Base-by-base conservation (phyloP, 2,329 filamentous ascomycete species). In the Aspergillaceae sp. region DNA sequence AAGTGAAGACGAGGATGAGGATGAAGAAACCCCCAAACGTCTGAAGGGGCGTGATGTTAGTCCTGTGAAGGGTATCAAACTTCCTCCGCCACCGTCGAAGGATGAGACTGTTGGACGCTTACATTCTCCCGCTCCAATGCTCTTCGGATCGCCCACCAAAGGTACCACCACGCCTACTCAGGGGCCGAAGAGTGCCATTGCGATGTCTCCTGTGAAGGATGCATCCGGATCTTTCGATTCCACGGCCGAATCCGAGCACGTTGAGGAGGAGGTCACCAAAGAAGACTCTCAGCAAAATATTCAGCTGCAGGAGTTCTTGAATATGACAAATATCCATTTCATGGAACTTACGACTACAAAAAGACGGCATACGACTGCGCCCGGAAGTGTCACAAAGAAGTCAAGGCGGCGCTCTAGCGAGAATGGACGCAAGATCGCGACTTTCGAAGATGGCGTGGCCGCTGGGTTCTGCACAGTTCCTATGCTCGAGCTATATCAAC, bases 341-440 rank as follows among this genome's bases (percentile, higher is more conserved):
- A 96, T 98, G 86, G 92, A 98, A 63, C 75, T 98, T 42, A 95
- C 85, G n/a, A 95, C 91, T 0, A 96, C 90, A 1, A 97, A 97
- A 64, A 78, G 91, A 54, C 79, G 92, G 46, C 86, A 94, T 57
- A 97, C 91, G 0, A 82, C 84, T 40, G 84, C 79, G 2, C 82
- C 82, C 19, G 71, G 75, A 38, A 68, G 56, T 49, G 61, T 56
- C 38, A 63, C 57, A 37, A 71, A 62, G 53, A 54, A 56, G 49
- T 47, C 40, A 41, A 37, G 48, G 32, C 53, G 63, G 29, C 52
- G 50, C n/a, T 61, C 60, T 34, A 54, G 53, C 4, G 60, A 61
- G 36, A 51, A 48, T 30, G 47, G 53, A 5, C 54, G 51, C n/a
- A 61, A 55, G 47, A 51, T 51, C 47, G 62, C 59, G 47, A 61